Evolutionary conservation across 768 basidiomycete species (phyloP), one percentile per base, ranked within the genome.

Genomic region (Neoboletus magnificus): DNA sequence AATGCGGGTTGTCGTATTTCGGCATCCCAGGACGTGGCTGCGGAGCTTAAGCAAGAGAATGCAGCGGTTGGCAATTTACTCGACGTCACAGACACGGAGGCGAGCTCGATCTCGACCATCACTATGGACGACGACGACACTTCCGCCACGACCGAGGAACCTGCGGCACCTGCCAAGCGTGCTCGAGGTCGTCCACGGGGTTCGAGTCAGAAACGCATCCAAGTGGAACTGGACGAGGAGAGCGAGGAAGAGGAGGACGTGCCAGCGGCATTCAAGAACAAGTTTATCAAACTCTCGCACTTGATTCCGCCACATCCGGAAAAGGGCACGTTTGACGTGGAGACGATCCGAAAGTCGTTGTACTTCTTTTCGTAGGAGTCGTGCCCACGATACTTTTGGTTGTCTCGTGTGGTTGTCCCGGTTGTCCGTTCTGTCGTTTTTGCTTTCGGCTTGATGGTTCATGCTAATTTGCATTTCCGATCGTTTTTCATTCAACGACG

Each of bases 311-410:
- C 85, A 0, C 70, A 93, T 22, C 96, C 96, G 0, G 68, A 82
- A 71, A 92, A 91, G 75, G 96, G 96, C 52, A 76, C 77, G 54
- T 97, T 98, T 69, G 82, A 91, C 60, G 92, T 98, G 58, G 77
- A 82, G 63, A 78, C 77, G 57, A 94, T 98, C 73, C 87, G 87
- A 69, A 73, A 83, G 54, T 91, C 89, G 41, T 78, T 79, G 36
- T 98, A 98, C 73, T 98, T 98, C 82, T 98, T 98, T 80, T 95
- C 94, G 41, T 97, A 82, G 50, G 36, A 5, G 47, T 4, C 16
- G 7, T 15, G 10, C 15, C 22, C 3, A 5, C 30, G 20, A 11
- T 13, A 1, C 47, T n/a, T 25, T 36, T 5, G n/a, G 11, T n/a
- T 25, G 18, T 20, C 29, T 29, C 35, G 32, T 22, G 32, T 15